A percentile compares a stretch with the other conserved stretches of the same genome.
Evolutionary conservation across 495 filamentous ascomycete species (phyloP).

Genomic region (Penicillium coffeae): DNA sequence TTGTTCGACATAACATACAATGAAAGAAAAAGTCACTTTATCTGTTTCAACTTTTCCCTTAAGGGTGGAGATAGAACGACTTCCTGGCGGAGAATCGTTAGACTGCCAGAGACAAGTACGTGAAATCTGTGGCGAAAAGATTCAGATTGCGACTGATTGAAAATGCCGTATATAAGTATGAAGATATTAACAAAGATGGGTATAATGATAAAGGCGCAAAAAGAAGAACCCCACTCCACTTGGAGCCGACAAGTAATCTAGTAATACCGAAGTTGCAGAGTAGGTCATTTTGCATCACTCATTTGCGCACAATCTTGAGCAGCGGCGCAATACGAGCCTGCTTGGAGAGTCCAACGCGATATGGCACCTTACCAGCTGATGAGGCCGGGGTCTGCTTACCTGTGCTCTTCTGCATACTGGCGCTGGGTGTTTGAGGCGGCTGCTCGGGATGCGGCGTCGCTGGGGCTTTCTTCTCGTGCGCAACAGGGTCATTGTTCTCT

Average conservation of each 20-base stretch:
- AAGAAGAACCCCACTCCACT: too few species aligned
- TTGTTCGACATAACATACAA: too few species aligned
- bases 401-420: conserved; percentile 24
- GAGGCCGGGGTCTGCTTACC: conserved; percentile 48
- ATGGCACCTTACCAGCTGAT: conserved; percentile 52
- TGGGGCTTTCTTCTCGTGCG: not conserved
- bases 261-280: too few species aligned
- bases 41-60: too few species aligned
- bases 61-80: too few species aligned
- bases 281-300: conserved; percentile 9
- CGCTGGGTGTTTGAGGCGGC: conserved; percentile 16
- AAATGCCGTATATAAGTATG: too few species aligned
- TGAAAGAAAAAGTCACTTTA: too few species aligned
- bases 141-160: too few species aligned
- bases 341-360: conserved; percentile 66
- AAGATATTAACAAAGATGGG: conserved; percentile 11
- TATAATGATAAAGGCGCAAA: conserved; percentile 19
- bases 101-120: too few species aligned
- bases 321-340: conserved; percentile 62
- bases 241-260: too few species aligned
- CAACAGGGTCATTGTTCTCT: not conserved
- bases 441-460: not conserved
- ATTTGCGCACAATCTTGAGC: conserved; percentile 60
- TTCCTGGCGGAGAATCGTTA: too few species aligned
- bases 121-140: too few species aligned